A percentile compares a stretch with the other conserved stretches of the same genome.
phyloP scores from a whole-genome alignment of 768 basidiomycete genomes.

The Leccinum pellstonianum region DNA sequence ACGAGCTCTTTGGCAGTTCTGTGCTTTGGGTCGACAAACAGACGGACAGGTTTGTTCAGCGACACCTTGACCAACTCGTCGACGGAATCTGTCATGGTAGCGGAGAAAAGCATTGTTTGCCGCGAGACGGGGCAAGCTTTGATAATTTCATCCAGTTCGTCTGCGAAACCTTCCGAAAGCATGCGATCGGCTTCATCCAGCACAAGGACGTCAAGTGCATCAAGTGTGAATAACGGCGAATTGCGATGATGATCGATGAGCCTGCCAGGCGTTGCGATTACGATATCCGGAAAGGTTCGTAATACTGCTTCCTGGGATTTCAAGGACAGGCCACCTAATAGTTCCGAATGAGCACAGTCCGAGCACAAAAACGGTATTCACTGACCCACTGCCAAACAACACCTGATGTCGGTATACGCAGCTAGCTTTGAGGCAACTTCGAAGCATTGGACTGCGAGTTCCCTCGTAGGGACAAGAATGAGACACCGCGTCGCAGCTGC shows the following conservation, averaged over 20 bases:
- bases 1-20: conserved; percentile 80
- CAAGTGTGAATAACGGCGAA: conserved; percentile 89
- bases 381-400: conserved; percentile 89
- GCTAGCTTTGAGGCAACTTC: conserved; percentile 87
- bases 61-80: conserved; percentile 93
- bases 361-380: conserved; percentile 6
- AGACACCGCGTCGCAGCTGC: conserved; percentile 88
- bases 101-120: conserved; percentile 98
- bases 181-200: conserved; percentile 98
- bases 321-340: conserved; percentile 82
- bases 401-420: conserved; percentile 82
- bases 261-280: conserved; percentile 97
- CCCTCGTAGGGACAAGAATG: conserved; percentile 90
- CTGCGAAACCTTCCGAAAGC: conserved; percentile 93
- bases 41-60: conserved; percentile 85
- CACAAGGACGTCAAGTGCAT: conserved; percentile 89
- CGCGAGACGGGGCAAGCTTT: conserved; percentile 82
- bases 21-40: conserved; percentile 94
- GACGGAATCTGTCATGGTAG: conserved; percentile 97
- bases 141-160: conserved; percentile 92
- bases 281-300: conserved; percentile 85
- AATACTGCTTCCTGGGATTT: conserved; percentile 88
- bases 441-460: conserved; percentile 93
- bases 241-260: conserved; percentile 97
- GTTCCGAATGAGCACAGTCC: conserved; percentile 6